These are phyloP conservation scores for Flaveria trinervia DNA, from an alignment of 129 eudicot species.

Conservation along the genomic window DNA sequence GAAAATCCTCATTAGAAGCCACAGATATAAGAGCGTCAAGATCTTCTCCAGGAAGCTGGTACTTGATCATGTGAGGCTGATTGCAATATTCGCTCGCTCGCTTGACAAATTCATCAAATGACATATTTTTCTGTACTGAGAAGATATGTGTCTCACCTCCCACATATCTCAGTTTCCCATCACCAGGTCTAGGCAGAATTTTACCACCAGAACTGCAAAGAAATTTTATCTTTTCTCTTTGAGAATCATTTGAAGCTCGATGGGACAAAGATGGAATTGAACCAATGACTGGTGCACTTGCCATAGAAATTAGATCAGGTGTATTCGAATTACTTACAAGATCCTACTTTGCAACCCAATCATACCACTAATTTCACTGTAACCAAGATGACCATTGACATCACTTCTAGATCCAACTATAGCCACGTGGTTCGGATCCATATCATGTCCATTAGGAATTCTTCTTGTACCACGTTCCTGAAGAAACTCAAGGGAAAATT, in stretches of 20 bases:
- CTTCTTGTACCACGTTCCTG: conserved; percentile 54
- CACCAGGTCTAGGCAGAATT: conserved; percentile 82
- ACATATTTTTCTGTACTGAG: conserved; percentile 54
- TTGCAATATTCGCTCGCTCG: conserved; percentile 60
- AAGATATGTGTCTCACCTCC: conserved; percentile 91
- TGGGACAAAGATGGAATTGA: conserved; percentile 40
- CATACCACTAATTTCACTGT: conserved; percentile 54
- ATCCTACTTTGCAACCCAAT: conserved; percentile 60
- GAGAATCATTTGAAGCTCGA: conserved; percentile 48
- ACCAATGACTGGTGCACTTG: conserved; percentile 41
- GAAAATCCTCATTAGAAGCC: conserved; percentile 89
- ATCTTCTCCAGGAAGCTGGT: conserved; percentile 96
- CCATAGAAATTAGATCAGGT: conserved; percentile 38
- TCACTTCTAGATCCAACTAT: conserved; percentile 42
- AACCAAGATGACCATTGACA: conserved; percentile 46
- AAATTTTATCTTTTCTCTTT: conserved; percentile 71
- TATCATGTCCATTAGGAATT: conserved; percentile 37
- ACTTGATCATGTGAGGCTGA: conserved; percentile 76
- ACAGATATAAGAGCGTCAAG: conserved; percentile 90
- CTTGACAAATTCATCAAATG: conserved; percentile 60
- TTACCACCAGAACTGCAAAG: conserved; percentile 90
- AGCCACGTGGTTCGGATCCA: conserved; percentile 31
- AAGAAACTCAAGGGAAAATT: conserved; percentile 60
- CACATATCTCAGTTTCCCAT: conserved; percentile 84
- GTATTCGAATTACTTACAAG: conserved; percentile 51